phyloP scores from a whole-genome alignment of 208 protist species.

The Crithidia expoeki region DNA sequence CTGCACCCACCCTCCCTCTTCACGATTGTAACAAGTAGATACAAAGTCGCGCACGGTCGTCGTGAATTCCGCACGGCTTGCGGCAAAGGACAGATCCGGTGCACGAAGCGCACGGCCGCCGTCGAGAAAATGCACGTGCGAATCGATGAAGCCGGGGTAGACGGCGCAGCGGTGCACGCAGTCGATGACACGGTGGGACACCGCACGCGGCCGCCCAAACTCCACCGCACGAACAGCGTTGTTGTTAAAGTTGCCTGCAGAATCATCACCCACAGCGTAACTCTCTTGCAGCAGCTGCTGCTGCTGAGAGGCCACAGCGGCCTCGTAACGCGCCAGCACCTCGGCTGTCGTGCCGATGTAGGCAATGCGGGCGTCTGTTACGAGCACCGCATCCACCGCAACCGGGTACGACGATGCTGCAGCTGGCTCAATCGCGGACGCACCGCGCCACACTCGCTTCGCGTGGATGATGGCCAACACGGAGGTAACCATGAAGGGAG shows the following conservation, averaged over 20 bases:
- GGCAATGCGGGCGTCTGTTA: slow-evolving; percentile 44
- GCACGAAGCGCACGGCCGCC: slow-evolving; percentile 43
- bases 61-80: slow-evolving; percentile 37
- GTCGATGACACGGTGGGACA: slow-evolving; percentile 45
- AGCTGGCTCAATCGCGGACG: slow-evolving; percentile 28
- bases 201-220: slow-evolving; percentile 31
- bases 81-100: slow-evolving; percentile 34
- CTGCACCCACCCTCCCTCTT: slow-evolving; percentile 43
- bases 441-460: slow-evolving; percentile 47
- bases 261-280: too few species aligned
- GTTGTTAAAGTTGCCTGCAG: background rate
- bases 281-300: slow-evolving; percentile 12
- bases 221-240: slow-evolving; percentile 18
- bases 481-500: slow-evolving; percentile 31
- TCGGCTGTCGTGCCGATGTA: slow-evolving; percentile 42
- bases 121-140: slow-evolving; percentile 65
- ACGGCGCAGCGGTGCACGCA: slow-evolving; percentile 39
- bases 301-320: slow-evolving; percentile 14
- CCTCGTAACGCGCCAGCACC: slow-evolving; percentile 32
- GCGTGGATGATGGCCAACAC: slow-evolving; percentile 57
- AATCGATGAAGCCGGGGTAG: slow-evolving; percentile 71
- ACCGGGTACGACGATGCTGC: slow-evolving; percentile 32
- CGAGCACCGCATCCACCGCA: slow-evolving; percentile 44
- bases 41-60: slow-evolving; percentile 39
- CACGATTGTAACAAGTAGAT: slow-evolving; percentile 19